Base-by-base conservation (phyloP, 2,329 filamentous ascomycete species). In the Verticillium nubilum region DNA sequence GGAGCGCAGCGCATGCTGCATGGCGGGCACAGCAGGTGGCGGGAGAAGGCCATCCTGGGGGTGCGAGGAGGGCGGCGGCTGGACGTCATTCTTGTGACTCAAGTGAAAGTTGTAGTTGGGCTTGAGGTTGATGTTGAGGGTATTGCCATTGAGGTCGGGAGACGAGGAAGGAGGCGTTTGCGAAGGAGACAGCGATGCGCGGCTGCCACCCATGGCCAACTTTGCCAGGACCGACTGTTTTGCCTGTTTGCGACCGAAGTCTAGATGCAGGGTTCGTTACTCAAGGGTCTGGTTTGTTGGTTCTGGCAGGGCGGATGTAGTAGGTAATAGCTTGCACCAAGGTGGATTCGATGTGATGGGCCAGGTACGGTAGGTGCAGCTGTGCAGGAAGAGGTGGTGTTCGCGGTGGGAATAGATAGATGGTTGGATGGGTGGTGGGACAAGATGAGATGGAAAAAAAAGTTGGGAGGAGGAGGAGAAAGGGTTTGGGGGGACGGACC, bases 151-250 rank as follows among this genome's bases (percentile, higher is more conserved):
- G 19, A 50, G 42, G 19, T 50, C 42, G 42, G 42, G 42, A 23
- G 42, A 50, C 42, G 42, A 50, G 19, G 42, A 50, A 50, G 19
- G 42, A n/a, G 42, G 42, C 42, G 42, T 19, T 25, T 50, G 42
- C 42, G 42, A 50, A 71, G 71, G 58, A 70, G 69, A 69, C 66
- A 26, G 72, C 64, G 61, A 68, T 68, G 60, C 71, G 69, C 55
- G 67, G 73, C 63, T 74, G 70, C 61, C 61, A 67, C 69, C 75
- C 76, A 79, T 79, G 71, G 75, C 76, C 71, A 76, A 70, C 69
- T 78, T 78, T 59, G 75, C 74, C 60, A 78, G 69, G 59, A 69
- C 69, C 56, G 75, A 77, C 60, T 77, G 75, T 61, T 74, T 74
- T 61, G 74, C 71, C 67, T 76, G 73, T 58, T 57, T 61, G 52